These are phyloP conservation scores for Blastocystis sp. DNA, from an alignment of 352 stramenopile genomes.

Conservation along the genomic window DNA sequence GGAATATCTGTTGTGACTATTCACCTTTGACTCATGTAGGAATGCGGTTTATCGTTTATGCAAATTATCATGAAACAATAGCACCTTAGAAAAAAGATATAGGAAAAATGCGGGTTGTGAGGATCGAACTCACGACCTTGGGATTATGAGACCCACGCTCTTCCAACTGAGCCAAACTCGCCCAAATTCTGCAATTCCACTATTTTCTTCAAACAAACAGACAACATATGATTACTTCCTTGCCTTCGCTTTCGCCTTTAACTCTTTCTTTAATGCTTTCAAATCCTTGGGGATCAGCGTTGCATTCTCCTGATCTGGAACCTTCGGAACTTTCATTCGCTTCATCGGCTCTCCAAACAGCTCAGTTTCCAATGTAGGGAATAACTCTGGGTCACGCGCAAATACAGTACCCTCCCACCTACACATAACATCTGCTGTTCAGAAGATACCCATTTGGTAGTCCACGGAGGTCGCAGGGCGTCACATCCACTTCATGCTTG, in stretches of 20 bases:
- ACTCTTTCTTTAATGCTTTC: slow-evolving; percentile 44
- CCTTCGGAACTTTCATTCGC: slow-evolving; percentile 13
- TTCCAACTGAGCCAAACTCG: slow-evolving; percentile 69
- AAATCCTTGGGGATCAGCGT: slow-evolving; percentile 22
- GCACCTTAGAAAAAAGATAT: background rate
- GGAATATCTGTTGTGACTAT: background rate
- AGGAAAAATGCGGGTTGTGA: slow-evolving; percentile 65
- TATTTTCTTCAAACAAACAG: background rate
- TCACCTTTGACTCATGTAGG: background rate
- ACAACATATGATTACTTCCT: slow-evolving; percentile 3
- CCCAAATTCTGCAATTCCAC: background rate
- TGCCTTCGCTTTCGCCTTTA: slow-evolving; percentile 5
- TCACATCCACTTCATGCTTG: slow-evolving; percentile 14
- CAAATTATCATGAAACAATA: background rate
- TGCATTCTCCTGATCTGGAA: background rate
- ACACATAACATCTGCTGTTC: background rate
- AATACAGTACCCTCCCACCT: slow-evolving; percentile 34
- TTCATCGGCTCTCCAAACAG: slow-evolving; percentile 49
- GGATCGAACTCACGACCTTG: slow-evolving; percentile 70
- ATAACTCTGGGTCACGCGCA: slow-evolving; percentile 14
- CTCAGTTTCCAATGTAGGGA: background rate
- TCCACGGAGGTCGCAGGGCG: slow-evolving; percentile 28
- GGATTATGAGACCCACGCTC: slow-evolving; percentile 70
- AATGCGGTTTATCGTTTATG: background rate
- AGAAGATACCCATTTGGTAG: background rate